Base-by-base conservation (phyloP, 192 early-diverging fungal species). In the Ramicandelaber brevisporus region DNA sequence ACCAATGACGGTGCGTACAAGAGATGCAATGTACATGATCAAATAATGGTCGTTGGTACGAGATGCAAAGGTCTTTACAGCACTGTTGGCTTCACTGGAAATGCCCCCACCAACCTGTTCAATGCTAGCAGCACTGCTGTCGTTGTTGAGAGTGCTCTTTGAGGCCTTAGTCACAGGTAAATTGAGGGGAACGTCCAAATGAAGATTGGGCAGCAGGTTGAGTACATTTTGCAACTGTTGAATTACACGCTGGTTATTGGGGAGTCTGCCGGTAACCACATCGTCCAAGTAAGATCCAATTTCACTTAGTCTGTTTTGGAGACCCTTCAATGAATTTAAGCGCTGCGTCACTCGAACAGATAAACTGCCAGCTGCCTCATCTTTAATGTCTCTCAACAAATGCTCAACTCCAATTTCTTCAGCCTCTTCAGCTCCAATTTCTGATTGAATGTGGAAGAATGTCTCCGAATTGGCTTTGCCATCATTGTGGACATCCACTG, bases 351-450 rank as follows among this genome's bases (percentile, higher is more conserved):
- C 70, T 14, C 84, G 73, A n/a, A 78, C 89, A 0, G 86, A 86
- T 21, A 98, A 55, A 11, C 85, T 84, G 1, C 93, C 89, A 15
- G 80, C 73, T n/a, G 81, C 66, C 31, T 72, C 90, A 51, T 98
- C 93, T 50, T 95, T 98, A 46, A 98, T 90, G 44, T 98, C 93
- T 34, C 93, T 70, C 31, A 98, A 59, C 43, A 98, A 56, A 37
- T 98, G 93, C 46, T 98, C 93, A 1, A 98, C 93, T 19, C 93
- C 93, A 49, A 98, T 96, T 46, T 98, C 93, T 59, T 98, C 93
- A n/a, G 89, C 81, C 53, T 98, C 93, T 48, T 98, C 93, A 3
- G 93, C 93, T 21, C 87, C 89, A 36, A 98, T 90, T 28, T 76
- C 65, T 7, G 85, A 87, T 1, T 78, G 82, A 13, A 93, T 74